Conservation (phyloP, 2,329 filamentous ascomycete species). For the Geosmithia putterillii region DNA sequence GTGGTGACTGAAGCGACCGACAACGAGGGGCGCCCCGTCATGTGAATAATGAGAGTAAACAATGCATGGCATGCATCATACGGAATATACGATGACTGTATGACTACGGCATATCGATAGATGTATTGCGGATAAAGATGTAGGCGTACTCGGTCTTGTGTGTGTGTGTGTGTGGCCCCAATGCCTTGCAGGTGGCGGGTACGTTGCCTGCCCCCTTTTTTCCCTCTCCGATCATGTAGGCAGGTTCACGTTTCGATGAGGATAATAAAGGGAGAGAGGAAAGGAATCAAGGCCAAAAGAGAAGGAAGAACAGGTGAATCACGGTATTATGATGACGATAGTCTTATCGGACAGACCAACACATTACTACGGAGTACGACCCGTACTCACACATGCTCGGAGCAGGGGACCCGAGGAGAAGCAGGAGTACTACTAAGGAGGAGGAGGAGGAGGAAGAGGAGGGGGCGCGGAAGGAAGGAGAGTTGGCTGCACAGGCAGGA, state of each 20-base stretch:
- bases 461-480: too few relatives aligned
- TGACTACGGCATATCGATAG: not conserved
- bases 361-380: too few relatives aligned
- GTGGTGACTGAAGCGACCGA: not conserved
- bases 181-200: not conserved
- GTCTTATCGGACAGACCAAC: too few relatives aligned
- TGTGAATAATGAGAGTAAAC: not conserved
- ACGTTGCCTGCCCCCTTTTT: not conserved
- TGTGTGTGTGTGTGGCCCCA: not conserved
- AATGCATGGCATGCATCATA: not conserved
- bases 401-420: too few relatives aligned
- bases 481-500: too few relatives aligned
- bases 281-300: not conserved
- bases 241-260: not conserved
- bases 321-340: too few relatives aligned
- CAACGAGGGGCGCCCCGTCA: not conserved
- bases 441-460: too few relatives aligned
- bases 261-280: not conserved
- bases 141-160: not conserved
- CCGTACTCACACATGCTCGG: too few relatives aligned
- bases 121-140: not conserved
- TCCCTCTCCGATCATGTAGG: not conserved
- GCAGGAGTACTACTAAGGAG: too few relatives aligned
- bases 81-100: too few relatives aligned
- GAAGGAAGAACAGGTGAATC: not conserved